A percentile compares a stretch with the other conserved stretches of the same genome.
phyloP scores from a whole-genome alignment of 108 stramenopile genomes.

The Cyclotella distinguenda region DNA sequence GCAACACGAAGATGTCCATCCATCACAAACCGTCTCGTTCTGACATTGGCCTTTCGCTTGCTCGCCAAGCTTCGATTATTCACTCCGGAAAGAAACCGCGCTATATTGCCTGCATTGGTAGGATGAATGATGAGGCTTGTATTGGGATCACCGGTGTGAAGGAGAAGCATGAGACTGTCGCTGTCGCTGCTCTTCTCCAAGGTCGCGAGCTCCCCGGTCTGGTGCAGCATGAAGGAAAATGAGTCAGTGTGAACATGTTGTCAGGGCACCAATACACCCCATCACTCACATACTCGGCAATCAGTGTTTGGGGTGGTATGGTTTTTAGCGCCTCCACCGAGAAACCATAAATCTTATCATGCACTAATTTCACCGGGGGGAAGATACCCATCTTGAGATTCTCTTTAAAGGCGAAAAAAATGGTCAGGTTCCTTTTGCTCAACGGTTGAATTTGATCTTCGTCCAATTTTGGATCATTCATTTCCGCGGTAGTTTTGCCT shows the following conservation, averaged over 20 bases:
- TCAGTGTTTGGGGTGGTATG: conserved; percentile 41
- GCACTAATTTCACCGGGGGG: conserved; percentile 43
- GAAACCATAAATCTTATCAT: conserved; percentile 47
- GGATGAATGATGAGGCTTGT: conserved; percentile 55
- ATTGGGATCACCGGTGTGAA: conserved; percentile 36
- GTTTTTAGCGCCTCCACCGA: conserved; percentile 41
- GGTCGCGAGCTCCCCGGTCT: conserved; percentile 43
- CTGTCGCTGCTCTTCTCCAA: conserved; percentile 43
- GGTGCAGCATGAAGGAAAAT: background rate
- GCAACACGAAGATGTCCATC: conserved; percentile 45
- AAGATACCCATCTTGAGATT: conserved; percentile 42
- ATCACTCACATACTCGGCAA: conserved; percentile 38
- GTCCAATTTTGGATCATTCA: conserved; percentile 50
- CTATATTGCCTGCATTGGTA: conserved; percentile 42
- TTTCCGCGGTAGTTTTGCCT: conserved; percentile 24
- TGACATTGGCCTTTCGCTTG: conserved; percentile 49
- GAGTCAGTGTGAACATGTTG: background rate
- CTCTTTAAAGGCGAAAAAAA: conserved; percentile 46
- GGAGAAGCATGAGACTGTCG: conserved; percentile 51
- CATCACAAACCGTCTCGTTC: conserved; percentile 45
- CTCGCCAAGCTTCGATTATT: conserved; percentile 45
- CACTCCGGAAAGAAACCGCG: conserved; percentile 50
- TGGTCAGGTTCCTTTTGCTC: conserved; percentile 41
- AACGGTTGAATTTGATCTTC: conserved; percentile 28
- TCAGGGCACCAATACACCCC: background rate